A percentile compares a stretch with the other conserved stretches of the same genome.
phyloP scores from a whole-genome alignment of 352 stramenopile species.

The Peronospora farinosa region DNA sequence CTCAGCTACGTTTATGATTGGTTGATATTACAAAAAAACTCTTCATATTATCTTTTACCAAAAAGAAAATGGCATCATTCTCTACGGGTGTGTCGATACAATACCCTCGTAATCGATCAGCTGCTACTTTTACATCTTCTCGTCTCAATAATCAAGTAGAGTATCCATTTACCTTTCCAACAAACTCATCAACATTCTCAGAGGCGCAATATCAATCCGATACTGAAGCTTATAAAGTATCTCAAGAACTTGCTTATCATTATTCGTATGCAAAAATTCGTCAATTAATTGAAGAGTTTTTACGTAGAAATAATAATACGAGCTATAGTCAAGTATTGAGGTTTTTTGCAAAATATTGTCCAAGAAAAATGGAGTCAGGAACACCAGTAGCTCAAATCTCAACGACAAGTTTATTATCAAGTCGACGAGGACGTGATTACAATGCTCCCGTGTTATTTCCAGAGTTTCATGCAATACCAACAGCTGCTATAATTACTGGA shows the following conservation, averaged over 20 bases:
- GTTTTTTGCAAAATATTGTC: slow-evolving; percentile 58
- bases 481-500: slow-evolving; percentile 58
- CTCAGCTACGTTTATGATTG: neutral
- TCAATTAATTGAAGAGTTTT: slow-evolving; percentile 45
- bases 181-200: neutral
- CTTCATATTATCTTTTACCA: slow-evolving; percentile 5
- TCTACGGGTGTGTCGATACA: slow-evolving; percentile 53
- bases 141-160: neutral
- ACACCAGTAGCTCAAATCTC: neutral
- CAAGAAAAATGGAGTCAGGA: slow-evolving; percentile 4
- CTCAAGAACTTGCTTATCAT: slow-evolving; percentile 63
- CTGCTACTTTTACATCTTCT: neutral
- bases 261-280: slow-evolving; percentile 53
- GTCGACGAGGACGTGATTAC: slow-evolving; percentile 12
- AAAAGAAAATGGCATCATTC: slow-evolving; percentile 43
- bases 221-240: slow-evolving; percentile 35
- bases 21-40: slow-evolving; percentile 7
- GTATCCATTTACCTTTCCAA: slow-evolving; percentile 27
- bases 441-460: slow-evolving; percentile 34
- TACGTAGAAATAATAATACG: slow-evolving; percentile 58
- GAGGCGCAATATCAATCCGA: slow-evolving; percentile 18
- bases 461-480: slow-evolving; percentile 45
- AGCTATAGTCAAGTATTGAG: slow-evolving; percentile 57
- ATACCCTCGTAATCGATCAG: slow-evolving; percentile 20
- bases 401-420: neutral